A percentile compares a stretch with the other conserved stretches of the same genome.
phyloP scores from a whole-genome alignment of 2,329 filamentous ascomycete genomes.

The Purpureocillium lavendulum region DNA sequence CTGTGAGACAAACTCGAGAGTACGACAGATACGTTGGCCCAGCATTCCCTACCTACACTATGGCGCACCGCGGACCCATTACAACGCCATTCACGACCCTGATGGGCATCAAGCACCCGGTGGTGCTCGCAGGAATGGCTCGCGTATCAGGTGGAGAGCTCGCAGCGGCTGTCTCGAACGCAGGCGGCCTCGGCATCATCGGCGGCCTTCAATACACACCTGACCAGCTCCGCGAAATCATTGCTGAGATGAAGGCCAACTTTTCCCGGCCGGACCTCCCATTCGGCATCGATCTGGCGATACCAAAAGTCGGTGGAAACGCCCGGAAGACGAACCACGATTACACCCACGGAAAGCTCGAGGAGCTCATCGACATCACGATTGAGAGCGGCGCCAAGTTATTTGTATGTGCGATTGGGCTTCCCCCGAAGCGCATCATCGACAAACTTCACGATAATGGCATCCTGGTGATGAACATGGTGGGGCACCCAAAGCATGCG shows the following conservation, averaged over 20 bases:
- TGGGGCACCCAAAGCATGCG: constrained; percentile 85
- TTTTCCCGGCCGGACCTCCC: constrained; percentile 60
- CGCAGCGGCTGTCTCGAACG: constrained; percentile 81
- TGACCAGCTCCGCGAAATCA: constrained; percentile 65
- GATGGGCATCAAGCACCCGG: constrained; percentile 76
- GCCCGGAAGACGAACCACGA: constrained; percentile 92
- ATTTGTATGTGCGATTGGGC: constrained; percentile 82
- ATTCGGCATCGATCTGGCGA: constrained; percentile 85
- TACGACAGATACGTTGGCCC: no score
- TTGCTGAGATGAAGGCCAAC: constrained; percentile 74
- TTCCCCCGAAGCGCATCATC: constrained; percentile 67
- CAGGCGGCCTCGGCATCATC: constrained; percentile 73
- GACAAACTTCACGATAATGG: constrained; percentile 69
- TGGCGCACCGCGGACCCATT: constrained; percentile 45
- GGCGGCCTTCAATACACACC: constrained; percentile 66
- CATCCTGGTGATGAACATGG: constrained; percentile 94
- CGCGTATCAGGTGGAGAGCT: constrained; percentile 72
- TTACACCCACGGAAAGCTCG: constrained; percentile 86
- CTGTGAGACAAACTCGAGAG: no score
- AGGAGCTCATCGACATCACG: constrained; percentile 79
- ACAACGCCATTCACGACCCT: constrained; percentile 71
- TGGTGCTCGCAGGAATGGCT: constrained; percentile 92
- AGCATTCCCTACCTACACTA: constrained; percentile 13
- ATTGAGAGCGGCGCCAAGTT: constrained; percentile 73
- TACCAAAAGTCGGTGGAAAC: constrained; percentile 76